Base-by-base conservation (phyloP, 306 rosid genomes). In the Mucuna pruriens region DNA sequence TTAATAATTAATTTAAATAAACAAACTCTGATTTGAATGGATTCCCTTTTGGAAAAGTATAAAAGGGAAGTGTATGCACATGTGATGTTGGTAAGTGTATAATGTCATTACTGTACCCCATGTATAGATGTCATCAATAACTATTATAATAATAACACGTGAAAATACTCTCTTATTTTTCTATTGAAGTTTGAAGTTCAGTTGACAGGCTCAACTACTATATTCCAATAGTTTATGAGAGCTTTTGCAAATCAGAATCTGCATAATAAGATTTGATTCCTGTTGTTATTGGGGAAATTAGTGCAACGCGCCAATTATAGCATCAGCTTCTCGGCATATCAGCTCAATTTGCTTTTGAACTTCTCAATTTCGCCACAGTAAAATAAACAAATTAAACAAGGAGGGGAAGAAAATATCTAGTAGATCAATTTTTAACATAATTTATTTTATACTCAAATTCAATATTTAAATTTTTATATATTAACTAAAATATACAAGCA, bases 261-360 rank as follows among this genome's bases (percentile, higher is more conserved):
- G 40, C 55, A 29, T 17, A 10, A 33, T 5, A 38, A 72, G 84
- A 80, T 72, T 80, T 60, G 79, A 71, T 72, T 80, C 74, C 79
- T 48, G 34, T 46, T 22, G 1, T 34, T 15, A 34, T 48, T 49
- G 10, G 48, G 34, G 13, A 62, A 73, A 36, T 48, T 22, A 33
- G 5, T 45, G 39, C 54, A 71, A 19, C 20, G 22, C n/a, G 52
- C 6, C 52, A 33, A 67, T 9, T 20, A 36, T 36, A 3, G 15
- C 5, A 33, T 34, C 3, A 7, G 25, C 6, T 62, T 5, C 40
- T 60, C 38, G 29, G 9, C 19, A 5, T 62, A 29, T 26, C 39
- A 5, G 39, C 19, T 13, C 34, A 26, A 60, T 60, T 55, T 55
- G n/a, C 23, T 57, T 23, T 57, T 7, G 10, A 29, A 23, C 15